Evolutionary conservation across 2,329 filamentous ascomycete species (phyloP).

Genomic region (Colletotrichum sidae): DNA sequence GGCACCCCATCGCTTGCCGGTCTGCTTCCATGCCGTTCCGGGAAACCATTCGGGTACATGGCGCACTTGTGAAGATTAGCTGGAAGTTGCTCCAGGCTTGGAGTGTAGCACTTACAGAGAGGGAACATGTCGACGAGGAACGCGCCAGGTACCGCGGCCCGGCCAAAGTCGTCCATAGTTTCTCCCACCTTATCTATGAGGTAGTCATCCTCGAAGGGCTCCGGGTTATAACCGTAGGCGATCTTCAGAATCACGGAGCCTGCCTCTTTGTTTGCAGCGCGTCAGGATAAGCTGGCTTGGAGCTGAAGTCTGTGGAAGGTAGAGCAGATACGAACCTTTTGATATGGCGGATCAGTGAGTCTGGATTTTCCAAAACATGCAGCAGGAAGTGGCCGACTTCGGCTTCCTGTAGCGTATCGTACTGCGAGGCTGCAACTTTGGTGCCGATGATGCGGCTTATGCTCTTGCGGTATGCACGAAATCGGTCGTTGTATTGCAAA

Average conservation of each 20-base stretch:
- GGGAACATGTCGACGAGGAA: constrained; percentile 39
- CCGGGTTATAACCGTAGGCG: constrained; percentile 36
- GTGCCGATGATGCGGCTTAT: constrained; percentile 58
- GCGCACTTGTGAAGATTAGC: constrained; percentile 40
- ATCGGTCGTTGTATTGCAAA: constrained; percentile 49
- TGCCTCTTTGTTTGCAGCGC: constrained; percentile 23
- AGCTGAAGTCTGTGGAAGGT: background rate
- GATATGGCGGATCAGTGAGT: constrained; percentile 53
- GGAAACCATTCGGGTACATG: constrained; percentile 38
- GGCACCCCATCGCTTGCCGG: constrained; percentile 24
- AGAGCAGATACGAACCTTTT: constrained; percentile 47
- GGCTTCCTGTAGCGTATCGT: constrained; percentile 54
- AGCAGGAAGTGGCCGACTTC: constrained; percentile 58
- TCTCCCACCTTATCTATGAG: constrained; percentile 33
- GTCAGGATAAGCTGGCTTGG: background rate
- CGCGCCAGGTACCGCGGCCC: constrained; percentile 33
- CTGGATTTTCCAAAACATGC: constrained; percentile 52
- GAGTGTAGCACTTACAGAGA: constrained; percentile 4
- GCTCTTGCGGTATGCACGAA: constrained; percentile 57
- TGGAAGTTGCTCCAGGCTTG: background rate
- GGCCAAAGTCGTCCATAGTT: constrained; percentile 32
- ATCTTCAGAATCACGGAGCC: constrained; percentile 35
- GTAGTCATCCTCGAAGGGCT: constrained; percentile 33
- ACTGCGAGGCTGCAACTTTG: constrained; percentile 50
- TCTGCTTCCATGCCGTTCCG: constrained; percentile 34